Conservation (phyloP, 1,139 yeast genomes). For the Saccharomyces hybrid region DNA sequence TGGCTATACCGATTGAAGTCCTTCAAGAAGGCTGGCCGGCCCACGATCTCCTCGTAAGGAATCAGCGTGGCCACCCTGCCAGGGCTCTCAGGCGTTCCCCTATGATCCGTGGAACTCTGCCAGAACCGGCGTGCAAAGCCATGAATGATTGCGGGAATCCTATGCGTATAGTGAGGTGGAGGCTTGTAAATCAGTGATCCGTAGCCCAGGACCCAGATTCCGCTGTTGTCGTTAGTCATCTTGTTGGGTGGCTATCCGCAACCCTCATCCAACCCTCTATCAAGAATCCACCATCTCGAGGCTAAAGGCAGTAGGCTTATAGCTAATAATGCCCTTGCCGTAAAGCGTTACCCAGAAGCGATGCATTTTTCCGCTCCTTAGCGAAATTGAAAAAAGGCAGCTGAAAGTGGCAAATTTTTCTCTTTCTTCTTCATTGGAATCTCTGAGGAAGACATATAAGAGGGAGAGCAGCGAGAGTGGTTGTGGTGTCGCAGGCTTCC, state of each 20-base stretch:
- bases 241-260: background rate
- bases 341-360: background rate
- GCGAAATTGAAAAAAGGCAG: background rate
- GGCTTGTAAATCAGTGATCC: slow-evolving; percentile 90
- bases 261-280: background rate
- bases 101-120: slow-evolving; percentile 84
- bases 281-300: background rate
- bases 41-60: slow-evolving; percentile 46
- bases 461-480: background rate
- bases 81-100: slow-evolving; percentile 79
- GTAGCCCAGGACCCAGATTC: slow-evolving; percentile 80
- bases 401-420: background rate
- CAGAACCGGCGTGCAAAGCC: slow-evolving; percentile 82
- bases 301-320: background rate
- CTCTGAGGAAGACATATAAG: background rate
- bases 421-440: background rate
- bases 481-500: background rate
- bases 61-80: slow-evolving; percentile 84
- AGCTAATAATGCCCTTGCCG: background rate
- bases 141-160: slow-evolving; percentile 64
- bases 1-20: background rate
- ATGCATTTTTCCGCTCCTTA: background rate
- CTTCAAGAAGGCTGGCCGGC: slow-evolving; percentile 32
- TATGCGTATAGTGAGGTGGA: slow-evolving; percentile 61
- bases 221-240: slow-evolving; percentile 14